A percentile compares a stretch with the other conserved stretches of the same genome.
Evolutionary conservation across 139 green algal genomes (phyloP).

Genomic region (Chlorella sp.): DNA sequence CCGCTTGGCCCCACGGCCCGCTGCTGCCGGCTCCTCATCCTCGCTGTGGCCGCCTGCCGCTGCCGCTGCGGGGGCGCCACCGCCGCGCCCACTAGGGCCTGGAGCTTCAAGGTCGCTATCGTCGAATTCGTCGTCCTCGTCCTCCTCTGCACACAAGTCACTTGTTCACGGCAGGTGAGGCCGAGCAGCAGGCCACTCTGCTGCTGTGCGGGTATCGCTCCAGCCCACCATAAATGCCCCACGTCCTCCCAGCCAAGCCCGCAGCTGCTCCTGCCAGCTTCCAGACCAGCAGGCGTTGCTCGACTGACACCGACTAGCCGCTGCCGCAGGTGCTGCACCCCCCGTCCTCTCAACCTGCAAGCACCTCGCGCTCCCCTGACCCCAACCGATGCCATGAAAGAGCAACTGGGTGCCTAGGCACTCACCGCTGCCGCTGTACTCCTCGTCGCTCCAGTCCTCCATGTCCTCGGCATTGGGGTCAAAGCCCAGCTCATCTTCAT

Average conservation of each 20-base stretch:
- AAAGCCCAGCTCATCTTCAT: slow-evolving; percentile 42
- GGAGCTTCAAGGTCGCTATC: slow-evolving; percentile 20
- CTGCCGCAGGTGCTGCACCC: too few species aligned
- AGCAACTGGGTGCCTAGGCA: background rate
- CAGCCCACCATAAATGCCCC: too few species aligned
- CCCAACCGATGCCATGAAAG: background rate
- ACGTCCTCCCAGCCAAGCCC: too few species aligned
- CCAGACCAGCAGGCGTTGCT: too few species aligned
- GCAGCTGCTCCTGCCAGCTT: too few species aligned
- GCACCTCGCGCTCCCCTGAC: too few species aligned
- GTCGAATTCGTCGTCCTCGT: slow-evolving; percentile 4
- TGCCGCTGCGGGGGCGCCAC: background rate
- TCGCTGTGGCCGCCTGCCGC: slow-evolving; percentile 7
- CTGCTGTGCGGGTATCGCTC: too few species aligned
- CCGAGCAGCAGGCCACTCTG: too few species aligned
- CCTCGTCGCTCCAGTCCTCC: slow-evolving; percentile 33
- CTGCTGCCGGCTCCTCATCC: background rate
- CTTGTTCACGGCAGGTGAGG: too few species aligned
- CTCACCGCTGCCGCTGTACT: slow-evolving; percentile 7
- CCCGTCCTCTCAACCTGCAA: too few species aligned
- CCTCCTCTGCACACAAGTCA: background rate
- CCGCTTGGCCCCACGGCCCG: slow-evolving; percentile 4
- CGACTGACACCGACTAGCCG: too few species aligned
- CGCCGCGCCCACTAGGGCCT: background rate
- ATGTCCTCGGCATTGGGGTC: slow-evolving; percentile 43